A percentile compares a stretch with the other conserved stretches of the same genome.
Conservation (phyloP, 306 rosid species). For the Ormosia semicastrata region DNA sequence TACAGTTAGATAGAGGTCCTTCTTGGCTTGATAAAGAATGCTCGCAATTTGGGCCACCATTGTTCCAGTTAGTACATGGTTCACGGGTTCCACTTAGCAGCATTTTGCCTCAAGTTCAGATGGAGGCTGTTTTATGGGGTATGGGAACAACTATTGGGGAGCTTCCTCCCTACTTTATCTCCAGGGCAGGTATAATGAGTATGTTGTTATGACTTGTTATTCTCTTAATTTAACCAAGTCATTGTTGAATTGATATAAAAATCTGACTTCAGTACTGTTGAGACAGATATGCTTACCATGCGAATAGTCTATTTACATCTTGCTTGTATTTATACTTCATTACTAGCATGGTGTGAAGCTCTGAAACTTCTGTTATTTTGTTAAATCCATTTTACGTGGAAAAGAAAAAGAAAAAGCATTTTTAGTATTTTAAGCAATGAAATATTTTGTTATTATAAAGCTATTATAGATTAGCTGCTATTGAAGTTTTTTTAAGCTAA, state of each 20-base stretch:
- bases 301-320: not conserved
- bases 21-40: slow-evolving; percentile 95
- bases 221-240: slow-evolving; percentile 11
- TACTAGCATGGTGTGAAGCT: not conserved
- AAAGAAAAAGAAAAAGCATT: not conserved
- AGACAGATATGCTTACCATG: not conserved
- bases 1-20: slow-evolving; percentile 80
- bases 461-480: not conserved
- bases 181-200: slow-evolving; percentile 81
- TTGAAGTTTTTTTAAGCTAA: not conserved
- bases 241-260: not conserved
- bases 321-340: not conserved
- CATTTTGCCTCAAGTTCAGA: slow-evolving; percentile 83
- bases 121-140: slow-evolving; percentile 98
- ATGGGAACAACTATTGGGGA: slow-evolving; percentile 96
- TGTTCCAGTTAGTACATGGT: slow-evolving; percentile 59
- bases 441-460: slow-evolving; percentile 11
- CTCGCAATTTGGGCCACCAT: slow-evolving; percentile 80
- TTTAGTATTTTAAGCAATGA: not conserved
- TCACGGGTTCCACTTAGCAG: slow-evolving; percentile 80
- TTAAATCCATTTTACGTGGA: not conserved
- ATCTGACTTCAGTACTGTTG: not conserved
- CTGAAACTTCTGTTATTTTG: slow-evolving; percentile 12
- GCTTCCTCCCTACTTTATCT: slow-evolving; percentile 98
- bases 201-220: not conserved